Evolutionary conservation across 2,329 filamentous ascomycete genomes (phyloP), one percentile per base, ranked within the genome.

Genomic region (Cryphonectria japonica): DNA sequence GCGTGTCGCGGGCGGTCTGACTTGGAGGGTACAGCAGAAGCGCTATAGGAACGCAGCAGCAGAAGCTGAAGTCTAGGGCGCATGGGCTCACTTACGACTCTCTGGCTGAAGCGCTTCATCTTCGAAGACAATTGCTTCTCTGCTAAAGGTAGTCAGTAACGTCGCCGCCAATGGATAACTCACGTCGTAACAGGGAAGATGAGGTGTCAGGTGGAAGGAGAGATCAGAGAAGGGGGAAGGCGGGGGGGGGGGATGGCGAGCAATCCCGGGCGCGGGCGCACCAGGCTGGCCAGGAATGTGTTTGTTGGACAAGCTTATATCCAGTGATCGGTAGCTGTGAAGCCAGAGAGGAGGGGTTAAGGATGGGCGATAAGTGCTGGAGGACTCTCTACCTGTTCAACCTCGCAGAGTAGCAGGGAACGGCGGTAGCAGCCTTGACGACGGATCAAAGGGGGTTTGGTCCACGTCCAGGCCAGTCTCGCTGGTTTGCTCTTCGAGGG

Each of bases 51-150:
- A 41, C 41, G 46, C 68, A 34, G 41, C 37, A 66, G 41, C 43
- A 54, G 57, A 19, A 43, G 34, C 22, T 61, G 32, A 19, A 69
- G 54, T 52, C 66, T 54, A 65, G 39, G 57, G 29, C 68, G 75
- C 73, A 73, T 29, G 59, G 46, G 72, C 69, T 73, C 77, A 90
- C 93, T 88, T 90, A 97, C 94, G 87, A 98, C 94, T 92, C 93
- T 93, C 87, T 97, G 94, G 85, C 94, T 93, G 84, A 98, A 97
- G 82, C 94, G 93, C 87, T 97, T 98, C 95, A 98, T 98, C 84
- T 88, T 92, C 83, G 82, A 83, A 75, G 77, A 78, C 71, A 74
- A 69, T 67, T 75, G 72, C 70, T 73, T 74, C 67, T 72, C 70
- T 74, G 74, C 64, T 67, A 70, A 62, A 61, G 66, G 34, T 50